Base-by-base conservation (phyloP, 73 alveolate genomes). In the Tetrahymena borealis region DNA sequence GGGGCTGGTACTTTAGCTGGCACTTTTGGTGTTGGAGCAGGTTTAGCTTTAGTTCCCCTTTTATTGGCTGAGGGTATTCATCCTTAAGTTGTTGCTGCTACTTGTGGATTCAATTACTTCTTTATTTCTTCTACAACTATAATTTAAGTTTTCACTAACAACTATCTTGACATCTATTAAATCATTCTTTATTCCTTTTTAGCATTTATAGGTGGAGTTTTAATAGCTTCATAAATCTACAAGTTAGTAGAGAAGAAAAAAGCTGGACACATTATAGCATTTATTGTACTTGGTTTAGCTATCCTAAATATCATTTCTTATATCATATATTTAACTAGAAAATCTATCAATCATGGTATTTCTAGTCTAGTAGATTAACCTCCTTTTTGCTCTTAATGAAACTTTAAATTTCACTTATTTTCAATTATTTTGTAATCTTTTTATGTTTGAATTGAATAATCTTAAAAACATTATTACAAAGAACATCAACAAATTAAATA, bases 11-110 rank as follows among this genome's bases (percentile, higher is more conserved):
- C 28, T 33, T 28, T n/a, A 0, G 43, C 94, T 36, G 94, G 94
- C 20, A 36, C 90, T 13, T 18, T 91, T 18, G 94, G 94, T 42
- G 90, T 91, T 40, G 94, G 94, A 9, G 94, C 91, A 1, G 94
- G 94, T 5, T 16, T 91, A 1, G 90, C 90, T 60, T 39, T 91
- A 35, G 94, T 91, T 15, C 39, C 94, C 0, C 31, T 91, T 77
- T 60, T 42, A 91, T 35, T 91, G 43, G 40, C 60, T 20, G 33
- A 38, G 7, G 90, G 90, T 78, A 78, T 92, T 38, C 90, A 78
- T 38, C 92, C 95, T 12, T 78, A 91, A 92, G 95, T 78, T 36
- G 95, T 92, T 20, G 95, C 95, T 78, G 95, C 93, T 13, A 91
- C 94, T 42, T 35, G 91, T 91, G 94, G 91, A 7, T 91, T 91